These are phyloP conservation scores for Calonectria pauciramosa DNA, from an alignment of 2,329 filamentous ascomycete species.

Conservation along the genomic window DNA sequence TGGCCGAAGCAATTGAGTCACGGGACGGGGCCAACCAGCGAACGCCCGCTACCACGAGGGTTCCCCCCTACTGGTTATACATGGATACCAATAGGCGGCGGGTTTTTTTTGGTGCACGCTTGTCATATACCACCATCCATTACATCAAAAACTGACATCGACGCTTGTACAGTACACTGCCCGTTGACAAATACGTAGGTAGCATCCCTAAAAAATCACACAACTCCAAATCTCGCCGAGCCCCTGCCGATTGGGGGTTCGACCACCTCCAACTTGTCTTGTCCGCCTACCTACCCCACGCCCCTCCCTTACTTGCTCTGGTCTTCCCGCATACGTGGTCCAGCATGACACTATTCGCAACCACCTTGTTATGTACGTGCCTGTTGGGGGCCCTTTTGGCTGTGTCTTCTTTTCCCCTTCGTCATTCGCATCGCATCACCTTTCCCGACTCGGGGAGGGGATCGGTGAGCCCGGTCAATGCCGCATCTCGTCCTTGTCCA, in stretches of 20 bases:
- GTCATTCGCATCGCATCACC: background rate
- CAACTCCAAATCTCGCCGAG: conserved; percentile 20
- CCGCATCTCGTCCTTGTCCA: background rate
- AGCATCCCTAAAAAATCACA: background rate
- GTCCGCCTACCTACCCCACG: background rate
- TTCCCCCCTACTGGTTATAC: background rate
- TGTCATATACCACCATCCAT: background rate
- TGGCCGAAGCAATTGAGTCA: background rate
- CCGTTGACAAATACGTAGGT: background rate
- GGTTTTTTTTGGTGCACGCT: background rate
- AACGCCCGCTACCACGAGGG: background rate
- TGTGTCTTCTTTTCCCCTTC: background rate
- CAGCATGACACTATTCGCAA: conserved; percentile 21
- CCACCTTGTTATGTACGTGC: background rate
- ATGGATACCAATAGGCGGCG: background rate
- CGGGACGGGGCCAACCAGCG: background rate
- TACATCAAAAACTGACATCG: background rate
- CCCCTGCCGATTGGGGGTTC: conserved; percentile 17
- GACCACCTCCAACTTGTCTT: background rate
- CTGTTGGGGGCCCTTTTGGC: conserved; percentile 5
- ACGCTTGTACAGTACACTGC: background rate
- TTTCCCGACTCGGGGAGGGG: background rate
- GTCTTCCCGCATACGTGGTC: background rate
- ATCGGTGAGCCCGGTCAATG: background rate
- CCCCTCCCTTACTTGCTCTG: background rate